These are phyloP conservation scores for Corchorus olitorius DNA, from an alignment of 345 rosid genomes.

Conservation along the genomic window DNA sequence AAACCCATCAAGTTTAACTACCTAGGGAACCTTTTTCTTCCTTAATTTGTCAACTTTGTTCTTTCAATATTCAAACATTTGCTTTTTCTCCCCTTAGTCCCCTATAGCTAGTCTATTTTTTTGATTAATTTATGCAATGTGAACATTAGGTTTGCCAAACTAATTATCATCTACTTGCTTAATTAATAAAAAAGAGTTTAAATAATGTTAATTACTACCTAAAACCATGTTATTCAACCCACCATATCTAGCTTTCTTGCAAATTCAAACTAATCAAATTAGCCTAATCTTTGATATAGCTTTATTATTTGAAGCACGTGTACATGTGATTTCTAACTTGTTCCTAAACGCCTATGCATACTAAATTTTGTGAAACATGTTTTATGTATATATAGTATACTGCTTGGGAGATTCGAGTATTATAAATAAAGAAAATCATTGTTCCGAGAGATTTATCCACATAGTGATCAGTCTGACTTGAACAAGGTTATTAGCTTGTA, in stretches of 20 bases:
- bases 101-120: not conserved
- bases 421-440: too few species aligned
- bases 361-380: not conserved
- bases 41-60: not conserved
- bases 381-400: too few species aligned
- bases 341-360: not conserved
- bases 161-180: not conserved
- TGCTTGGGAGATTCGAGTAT: too few species aligned
- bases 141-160: not conserved
- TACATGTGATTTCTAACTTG: not conserved
- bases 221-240: conserved; percentile 15
- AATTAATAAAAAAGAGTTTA: not conserved
- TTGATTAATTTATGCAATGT: not conserved
- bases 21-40: not conserved
- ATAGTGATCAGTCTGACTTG: too few species aligned
- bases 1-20: not conserved
- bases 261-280: not conserved
- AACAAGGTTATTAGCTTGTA: too few species aligned
- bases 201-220: not conserved
- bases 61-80: not conserved
- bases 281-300: not conserved
- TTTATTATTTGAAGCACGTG: not conserved
- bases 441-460: too few species aligned
- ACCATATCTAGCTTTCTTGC: not conserved
- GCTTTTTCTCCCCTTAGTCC: not conserved